Conservation (phyloP, 306 rosid species). For the Malus fusca region DNA sequence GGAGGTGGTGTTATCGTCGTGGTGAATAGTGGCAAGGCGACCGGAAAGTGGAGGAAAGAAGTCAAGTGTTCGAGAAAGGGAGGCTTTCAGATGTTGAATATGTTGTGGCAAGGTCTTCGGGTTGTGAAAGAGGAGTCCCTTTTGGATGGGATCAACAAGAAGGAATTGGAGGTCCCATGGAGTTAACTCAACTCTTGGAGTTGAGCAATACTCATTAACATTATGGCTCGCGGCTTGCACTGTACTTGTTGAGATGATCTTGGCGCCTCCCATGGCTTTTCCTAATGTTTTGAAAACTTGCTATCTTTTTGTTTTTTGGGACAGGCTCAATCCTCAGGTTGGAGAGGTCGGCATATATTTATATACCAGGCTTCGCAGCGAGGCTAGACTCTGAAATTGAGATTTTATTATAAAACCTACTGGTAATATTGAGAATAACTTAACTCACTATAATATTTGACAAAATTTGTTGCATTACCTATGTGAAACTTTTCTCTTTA, state of each 20-base stretch:
- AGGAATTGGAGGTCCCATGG: constrained; percentile 39
- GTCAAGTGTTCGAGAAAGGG: constrained; percentile 10
- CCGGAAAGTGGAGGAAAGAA: constrained; percentile 8
- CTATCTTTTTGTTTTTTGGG: no score
- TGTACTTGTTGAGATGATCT: neutral
- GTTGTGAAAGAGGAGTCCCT: constrained; percentile 26
- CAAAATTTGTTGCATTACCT: no score
- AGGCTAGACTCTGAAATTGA: no score
- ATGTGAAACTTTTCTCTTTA: no score
- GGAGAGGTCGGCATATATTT: no score
- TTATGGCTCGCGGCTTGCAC: neutral
- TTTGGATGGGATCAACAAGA: constrained; percentile 9
- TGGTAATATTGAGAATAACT: no score
- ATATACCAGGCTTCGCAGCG: no score
- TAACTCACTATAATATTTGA: no score
- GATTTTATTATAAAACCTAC: no score
- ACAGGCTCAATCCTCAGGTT: no score
- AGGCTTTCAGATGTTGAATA: constrained; percentile 12
- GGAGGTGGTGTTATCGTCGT: neutral
- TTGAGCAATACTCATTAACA: neutral
- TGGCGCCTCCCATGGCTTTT: neutral
- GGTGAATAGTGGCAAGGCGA: neutral
- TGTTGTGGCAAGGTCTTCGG: neutral
- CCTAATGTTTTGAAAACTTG: neutral
- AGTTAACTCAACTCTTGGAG: constrained; percentile 13